A percentile compares a stretch with the other conserved stretches of the same genome.
Evolutionary conservation across 257 asterid genomes (phyloP).

Genomic region (Jaltomata sinuosa): DNA sequence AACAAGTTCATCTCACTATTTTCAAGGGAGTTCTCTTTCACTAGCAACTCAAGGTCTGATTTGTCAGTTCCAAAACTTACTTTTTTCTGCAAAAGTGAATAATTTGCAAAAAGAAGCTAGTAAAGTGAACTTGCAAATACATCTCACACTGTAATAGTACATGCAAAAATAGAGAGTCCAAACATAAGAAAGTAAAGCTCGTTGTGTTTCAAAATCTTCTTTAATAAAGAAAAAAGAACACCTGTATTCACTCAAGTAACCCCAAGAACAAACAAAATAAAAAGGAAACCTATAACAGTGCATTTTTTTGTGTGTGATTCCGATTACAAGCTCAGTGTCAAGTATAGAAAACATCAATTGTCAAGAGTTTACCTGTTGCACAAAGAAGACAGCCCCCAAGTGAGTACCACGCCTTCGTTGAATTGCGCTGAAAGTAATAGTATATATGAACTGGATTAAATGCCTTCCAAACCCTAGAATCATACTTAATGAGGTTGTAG

Average conservation of each 20-base stretch:
- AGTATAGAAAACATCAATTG: background rate
- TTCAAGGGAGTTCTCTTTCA: background rate
- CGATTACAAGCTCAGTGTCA: background rate
- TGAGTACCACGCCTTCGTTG: slow-evolving; percentile 86
- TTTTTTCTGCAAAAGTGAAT: background rate
- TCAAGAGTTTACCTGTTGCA: slow-evolving; percentile 61
- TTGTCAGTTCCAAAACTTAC: background rate
- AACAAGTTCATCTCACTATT: background rate
- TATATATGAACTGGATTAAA: slow-evolving; percentile 85
- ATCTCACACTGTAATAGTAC: background rate
- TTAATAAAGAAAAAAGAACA: background rate
- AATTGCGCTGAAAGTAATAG: slow-evolving; percentile 68
- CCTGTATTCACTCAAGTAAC: background rate
- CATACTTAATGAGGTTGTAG: slow-evolving; percentile 86
- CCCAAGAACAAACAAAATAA: background rate
- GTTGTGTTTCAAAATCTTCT: background rate
- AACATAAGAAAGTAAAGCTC: background rate
- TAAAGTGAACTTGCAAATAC: background rate
- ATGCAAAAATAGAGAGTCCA: background rate
- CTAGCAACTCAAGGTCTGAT: background rate
- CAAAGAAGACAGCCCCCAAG: slow-evolving; percentile 97
- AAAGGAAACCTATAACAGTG: background rate
- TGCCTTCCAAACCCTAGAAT: slow-evolving; percentile 63
- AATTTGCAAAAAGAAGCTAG: background rate
- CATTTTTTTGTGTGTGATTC: background rate